Evolutionary conservation across 352 stramenopile species (phyloP), one percentile per base, ranked within the genome.

Genomic region (Phytopythium delawarense): DNA sequence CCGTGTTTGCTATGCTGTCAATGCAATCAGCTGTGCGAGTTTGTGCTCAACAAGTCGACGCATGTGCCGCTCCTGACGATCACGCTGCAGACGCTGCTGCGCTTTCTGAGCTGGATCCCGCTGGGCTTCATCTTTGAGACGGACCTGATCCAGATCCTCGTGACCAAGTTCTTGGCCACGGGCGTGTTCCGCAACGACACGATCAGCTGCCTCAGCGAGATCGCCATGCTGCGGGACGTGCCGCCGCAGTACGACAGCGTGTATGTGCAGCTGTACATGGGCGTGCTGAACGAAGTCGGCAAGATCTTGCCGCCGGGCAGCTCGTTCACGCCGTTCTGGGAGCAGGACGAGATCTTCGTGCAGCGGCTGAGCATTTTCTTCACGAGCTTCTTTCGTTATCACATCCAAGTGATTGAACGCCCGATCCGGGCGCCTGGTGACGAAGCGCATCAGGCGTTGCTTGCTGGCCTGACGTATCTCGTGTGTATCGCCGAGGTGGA

Each of bases 91-190:
- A 99, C 97, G 42, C 84, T 99, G 55, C 88, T 99, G 71, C 82
- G 96, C 23, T 99, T 99, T 70, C 71, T 99, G 12, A 98, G 94
- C 58, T 99, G 97, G 97, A 99, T 99, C 66, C 97, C 97, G 2
- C 76, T 99, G 3, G 96, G 94, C 7, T 99, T 99, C 63, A 98
- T 99, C 67, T 99, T 99, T 68, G 94, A 99, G 76, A 99, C 96
- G 48, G 87, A 97, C 48, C 79, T 99, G 39, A 96, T 99, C 62
- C 79, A 98, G 74, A 96, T 95, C 23, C 87, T 99, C 20, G 79
- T 98, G 49, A 97, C 96, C 65, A 98, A 98, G 79, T 99, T 99
- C 70, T 92, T 99, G 60, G 81, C 91, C 0, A 96, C 92, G 35
- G 81, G 82, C 48, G 79, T 96, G 18, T 99, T 99, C 78, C 91